Evolutionary conservation across 805 yeast genomes (phyloP), one percentile per base, ranked within the genome.

Genomic region (Myxozyma melibiosi): DNA sequence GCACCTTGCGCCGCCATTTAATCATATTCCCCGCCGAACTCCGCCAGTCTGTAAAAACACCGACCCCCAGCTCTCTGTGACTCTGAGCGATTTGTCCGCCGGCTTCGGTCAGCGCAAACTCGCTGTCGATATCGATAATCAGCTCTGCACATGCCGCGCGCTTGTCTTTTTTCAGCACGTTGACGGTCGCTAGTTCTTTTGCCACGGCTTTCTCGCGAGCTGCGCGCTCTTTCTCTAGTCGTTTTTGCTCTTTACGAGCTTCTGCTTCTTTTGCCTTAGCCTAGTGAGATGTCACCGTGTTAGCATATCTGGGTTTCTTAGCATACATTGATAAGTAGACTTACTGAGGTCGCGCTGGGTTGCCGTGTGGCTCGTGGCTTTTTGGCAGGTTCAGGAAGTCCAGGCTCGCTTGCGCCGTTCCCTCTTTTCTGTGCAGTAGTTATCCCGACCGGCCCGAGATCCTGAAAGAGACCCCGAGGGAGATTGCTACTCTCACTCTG

Each of bases 71-170:
- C 30, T 38, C 33, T 27, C 14, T 20, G 8, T 57, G 49, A 4
- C 39, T 33, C 3, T 28, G 37, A 14, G 4, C 27, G 16, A 62
- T 14, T 8, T 51, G 45, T 45, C 49, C 40, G 18, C 65, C 65
- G 14, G 49, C 25, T 3, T 22, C 39, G 18, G 47, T 45, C 24
- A 22, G 18, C 20, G 56, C 45, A 39, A 52, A 47, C n/a, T 44
- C 51, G n/a, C 44, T 25, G 41, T 53, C 62, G n/a, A 55, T 38
- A 40, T 61, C 62, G n/a, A 57, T 57, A 24, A 62, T 62, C 60
- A 62, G 61, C 28, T 62, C 65, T 5, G 55, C 45, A 28, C 51
- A 47, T 7, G 53, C 42, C 2, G 55, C 61, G 16, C 40, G 43
- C 39, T 45, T 56, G 11, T 57, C 44, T 5, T 34, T 39, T 33